phyloP scores from a whole-genome alignment of 495 filamentous ascomycete species.

The Penicillium cosmopolitanum region DNA sequence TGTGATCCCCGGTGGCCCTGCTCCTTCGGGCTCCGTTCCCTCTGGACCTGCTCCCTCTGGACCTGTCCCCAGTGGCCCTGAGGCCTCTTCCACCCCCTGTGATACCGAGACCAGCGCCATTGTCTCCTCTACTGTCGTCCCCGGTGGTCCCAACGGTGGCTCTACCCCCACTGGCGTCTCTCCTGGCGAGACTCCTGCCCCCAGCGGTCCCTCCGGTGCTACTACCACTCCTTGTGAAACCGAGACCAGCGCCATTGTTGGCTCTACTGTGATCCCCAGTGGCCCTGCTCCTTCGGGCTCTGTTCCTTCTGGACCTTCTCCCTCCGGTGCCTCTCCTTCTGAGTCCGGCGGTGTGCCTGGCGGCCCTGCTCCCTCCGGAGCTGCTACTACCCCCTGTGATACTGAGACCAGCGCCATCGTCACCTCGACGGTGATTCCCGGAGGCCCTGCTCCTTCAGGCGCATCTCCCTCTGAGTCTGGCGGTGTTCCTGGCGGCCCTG shows the following conservation, averaged over 20 bases:
- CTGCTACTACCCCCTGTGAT: constrained; percentile 24
- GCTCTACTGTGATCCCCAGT: constrained; percentile 10
- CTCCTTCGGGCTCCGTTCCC: constrained; percentile 11
- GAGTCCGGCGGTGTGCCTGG: constrained; percentile 14
- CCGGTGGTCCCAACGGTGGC: constrained; percentile 11
- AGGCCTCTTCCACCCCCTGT: constrained; percentile 7
- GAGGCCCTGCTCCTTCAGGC: constrained; percentile 16
- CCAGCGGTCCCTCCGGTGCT: constrained; percentile 15
- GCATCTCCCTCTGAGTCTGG: constrained; percentile 8
- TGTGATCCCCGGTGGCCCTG: constrained; percentile 15
- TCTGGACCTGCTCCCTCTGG: constrained; percentile 7
- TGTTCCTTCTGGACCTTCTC: background rate
- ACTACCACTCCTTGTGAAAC: constrained; percentile 16
- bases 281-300: constrained; percentile 12
- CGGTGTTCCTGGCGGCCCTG: constrained; percentile 9
- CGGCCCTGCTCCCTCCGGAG: constrained; percentile 16
- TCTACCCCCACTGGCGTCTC: constrained; percentile 12
- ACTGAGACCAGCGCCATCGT: constrained; percentile 22
- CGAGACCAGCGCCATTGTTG: constrained; percentile 7
- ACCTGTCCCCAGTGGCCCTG: background rate
- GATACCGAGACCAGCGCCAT: constrained; percentile 8
- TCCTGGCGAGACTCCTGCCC: constrained; percentile 13
- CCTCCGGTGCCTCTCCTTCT: constrained; percentile 4
- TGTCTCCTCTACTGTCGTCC: constrained; percentile 11
- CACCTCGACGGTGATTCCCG: constrained; percentile 9